Percentiles rank a stretch among this genome's conserved stretches.
Conservation (phyloP, 1,284 basidiomycete genomes). For the Papiliotrema terrestris region DNA sequence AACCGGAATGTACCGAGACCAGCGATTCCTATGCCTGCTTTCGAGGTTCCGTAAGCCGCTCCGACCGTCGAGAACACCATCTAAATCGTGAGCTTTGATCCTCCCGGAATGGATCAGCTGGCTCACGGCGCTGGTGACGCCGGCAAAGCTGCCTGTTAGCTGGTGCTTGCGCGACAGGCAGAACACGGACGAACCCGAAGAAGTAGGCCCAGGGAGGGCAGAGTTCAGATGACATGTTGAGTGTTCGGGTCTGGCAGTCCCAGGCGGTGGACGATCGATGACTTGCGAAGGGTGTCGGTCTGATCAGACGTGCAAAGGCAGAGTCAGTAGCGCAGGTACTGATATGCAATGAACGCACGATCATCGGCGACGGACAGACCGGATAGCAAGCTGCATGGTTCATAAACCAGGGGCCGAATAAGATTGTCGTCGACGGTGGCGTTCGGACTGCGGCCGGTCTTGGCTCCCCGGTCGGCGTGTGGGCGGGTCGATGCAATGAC, state of each 20-base stretch:
- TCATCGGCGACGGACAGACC: too few relatives aligned
- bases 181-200: slow-evolving; percentile 44
- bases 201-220: slow-evolving; percentile 50
- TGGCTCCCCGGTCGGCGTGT: too few relatives aligned
- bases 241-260: background rate
- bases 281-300: background rate
- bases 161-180: background rate
- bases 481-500: too few relatives aligned
- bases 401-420: too few relatives aligned
- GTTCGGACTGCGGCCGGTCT: background rate
- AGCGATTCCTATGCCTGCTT: slow-evolving; percentile 96
- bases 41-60: slow-evolving; percentile 94
- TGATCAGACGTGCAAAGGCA: background rate
- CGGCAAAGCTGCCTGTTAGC: slow-evolving; percentile 31
- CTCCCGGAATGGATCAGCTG: background rate
- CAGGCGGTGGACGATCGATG: background rate
- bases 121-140: slow-evolving; percentile 39
- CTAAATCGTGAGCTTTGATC: slow-evolving; percentile 18
- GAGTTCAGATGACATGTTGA: slow-evolving; percentile 38
- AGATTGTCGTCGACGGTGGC: too few relatives aligned
- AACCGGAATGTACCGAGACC: slow-evolving; percentile 83
- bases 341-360: background rate
- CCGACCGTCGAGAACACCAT: slow-evolving; percentile 63
- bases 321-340: too few relatives aligned
- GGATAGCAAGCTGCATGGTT: too few relatives aligned